Base-by-base conservation (phyloP, 495 filamentous ascomycete genomes). In the Tuber indicum region DNA sequence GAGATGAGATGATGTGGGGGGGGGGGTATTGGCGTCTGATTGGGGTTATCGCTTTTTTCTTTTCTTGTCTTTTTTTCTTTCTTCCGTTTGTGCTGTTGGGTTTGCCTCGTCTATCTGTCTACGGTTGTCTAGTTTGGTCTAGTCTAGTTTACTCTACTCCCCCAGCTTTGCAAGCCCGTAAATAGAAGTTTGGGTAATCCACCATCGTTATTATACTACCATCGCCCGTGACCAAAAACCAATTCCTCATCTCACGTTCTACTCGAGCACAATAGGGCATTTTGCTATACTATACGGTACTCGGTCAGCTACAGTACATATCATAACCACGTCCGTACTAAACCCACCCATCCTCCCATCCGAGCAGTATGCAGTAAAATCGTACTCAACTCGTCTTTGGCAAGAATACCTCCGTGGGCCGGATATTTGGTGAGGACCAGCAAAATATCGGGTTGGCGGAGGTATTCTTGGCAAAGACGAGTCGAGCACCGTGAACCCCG, bases 61-160 rank as follows among this genome's bases (percentile, higher is more conserved):
- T 41, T 71, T 49, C 26, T 71, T 2, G 12, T 43, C 49, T 72
- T 58, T 12, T 73, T 23, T 71, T 62, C 42, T 70, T 46, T 71
- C 8, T 74, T 49, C n/a, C 21, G 78, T 41, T 72, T 44, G 42
- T 49, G 70, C 46, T 58, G 75, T 75, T 21, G 66, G n/a, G n/a
- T 52, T 62, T 10, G 52, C 2, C 19, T 47, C 46, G 16, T 47
- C 66, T 17, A 10, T 44, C 66, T 46, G 39, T 66, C 49, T 41
- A 32, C 66, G 62, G 43, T 73, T 42, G 36, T 39, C 39, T 32
- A 14, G 66, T 49, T 3, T 72, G 23, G 45, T 43, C 42, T 70
- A 45, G 66, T 26, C 45, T 42, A n/a, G 26, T 6, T 14, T 52
- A 1, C 45, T 47, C 17, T 19, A 47, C 17, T 47, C 2, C 17